Percentiles rank a stretch among this genome's conserved stretches.
phyloP scores from a whole-genome alignment of 805 yeast species.

The Suhomyces emberorum region DNA sequence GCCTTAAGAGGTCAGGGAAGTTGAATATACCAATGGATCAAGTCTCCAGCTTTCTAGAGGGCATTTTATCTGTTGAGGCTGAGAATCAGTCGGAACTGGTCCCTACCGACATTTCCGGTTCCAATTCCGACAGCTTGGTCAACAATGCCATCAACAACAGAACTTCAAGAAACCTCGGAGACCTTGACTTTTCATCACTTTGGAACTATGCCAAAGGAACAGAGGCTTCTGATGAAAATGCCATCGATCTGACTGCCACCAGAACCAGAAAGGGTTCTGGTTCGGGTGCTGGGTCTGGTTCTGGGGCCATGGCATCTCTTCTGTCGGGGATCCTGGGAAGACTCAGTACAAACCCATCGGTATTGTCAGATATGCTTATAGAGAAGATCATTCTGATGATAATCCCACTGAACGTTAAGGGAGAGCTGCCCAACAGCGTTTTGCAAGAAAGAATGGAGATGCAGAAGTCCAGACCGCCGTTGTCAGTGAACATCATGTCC shows the following conservation, averaged over 20 bases:
- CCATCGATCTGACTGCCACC: conserved; percentile 13
- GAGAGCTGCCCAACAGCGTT: conserved; percentile 38
- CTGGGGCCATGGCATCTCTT: neutral
- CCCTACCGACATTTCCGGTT: conserved; percentile 1
- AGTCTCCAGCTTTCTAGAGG: conserved; percentile 36
- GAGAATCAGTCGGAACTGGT: neutral
- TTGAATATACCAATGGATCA: no score
- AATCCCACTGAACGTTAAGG: conserved; percentile 53
- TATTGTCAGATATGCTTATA: conserved; percentile 63
- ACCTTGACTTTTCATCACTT: conserved; percentile 17
- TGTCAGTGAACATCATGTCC: conserved; percentile 69
- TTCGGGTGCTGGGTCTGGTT: neutral
- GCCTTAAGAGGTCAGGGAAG: no score
- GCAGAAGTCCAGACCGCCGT: conserved; percentile 62
- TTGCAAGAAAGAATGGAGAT: conserved; percentile 54
- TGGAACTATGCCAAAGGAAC: conserved; percentile 23
- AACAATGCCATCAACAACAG: conserved; percentile 6
- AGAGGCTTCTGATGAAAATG: conserved; percentile 9
- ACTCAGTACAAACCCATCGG: conserved; percentile 1
- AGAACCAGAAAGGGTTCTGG: neutral
- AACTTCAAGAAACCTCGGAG: neutral
- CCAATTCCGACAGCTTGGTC: conserved; percentile 2
- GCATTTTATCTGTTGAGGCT: conserved; percentile 28
- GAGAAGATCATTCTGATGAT: conserved; percentile 72
- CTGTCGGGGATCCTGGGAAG: no score